These are phyloP conservation scores for Tremella fuciformis DNA, from an alignment of 768 basidiomycete genomes.

Conservation along the genomic window DNA sequence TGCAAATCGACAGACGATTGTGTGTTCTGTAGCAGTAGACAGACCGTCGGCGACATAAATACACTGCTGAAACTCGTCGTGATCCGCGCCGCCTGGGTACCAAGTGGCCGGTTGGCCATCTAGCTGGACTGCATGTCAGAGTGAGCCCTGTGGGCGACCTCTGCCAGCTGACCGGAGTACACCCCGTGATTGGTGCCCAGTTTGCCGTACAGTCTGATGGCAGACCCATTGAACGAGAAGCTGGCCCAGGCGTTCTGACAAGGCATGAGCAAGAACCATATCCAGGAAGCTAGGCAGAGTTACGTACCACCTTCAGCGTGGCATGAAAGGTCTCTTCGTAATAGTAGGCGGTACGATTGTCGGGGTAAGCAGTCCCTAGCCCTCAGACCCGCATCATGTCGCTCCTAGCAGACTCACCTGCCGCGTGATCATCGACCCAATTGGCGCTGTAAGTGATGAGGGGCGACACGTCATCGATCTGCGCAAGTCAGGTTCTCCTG, in stretches of 20 bases:
- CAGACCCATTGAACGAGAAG: constrained; percentile 1
- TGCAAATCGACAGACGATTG: not conserved
- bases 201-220: not conserved
- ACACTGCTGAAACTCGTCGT: not conserved
- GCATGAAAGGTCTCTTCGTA: constrained; percentile 4
- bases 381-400: no score
- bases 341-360: not conserved
- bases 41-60: not conserved
- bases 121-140: not conserved
- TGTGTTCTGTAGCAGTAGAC: not conserved
- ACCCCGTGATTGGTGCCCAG: not conserved
- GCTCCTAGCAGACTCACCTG: constrained; percentile 28
- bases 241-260: not conserved
- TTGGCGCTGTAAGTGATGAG: not conserved
- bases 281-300: not conserved
- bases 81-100: not conserved
- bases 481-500: not conserved
- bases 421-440: constrained; percentile 47
- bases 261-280: no score
- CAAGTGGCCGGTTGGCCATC: not conserved
- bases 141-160: no score
- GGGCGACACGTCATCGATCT: not conserved
- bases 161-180: not conserved
- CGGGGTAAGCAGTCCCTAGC: not conserved
- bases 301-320: not conserved